Evolutionary conservation across 2,329 filamentous ascomycete species (phyloP), one percentile per base, ranked within the genome.

Genomic region (Aureobasidium mangrovei): DNA sequence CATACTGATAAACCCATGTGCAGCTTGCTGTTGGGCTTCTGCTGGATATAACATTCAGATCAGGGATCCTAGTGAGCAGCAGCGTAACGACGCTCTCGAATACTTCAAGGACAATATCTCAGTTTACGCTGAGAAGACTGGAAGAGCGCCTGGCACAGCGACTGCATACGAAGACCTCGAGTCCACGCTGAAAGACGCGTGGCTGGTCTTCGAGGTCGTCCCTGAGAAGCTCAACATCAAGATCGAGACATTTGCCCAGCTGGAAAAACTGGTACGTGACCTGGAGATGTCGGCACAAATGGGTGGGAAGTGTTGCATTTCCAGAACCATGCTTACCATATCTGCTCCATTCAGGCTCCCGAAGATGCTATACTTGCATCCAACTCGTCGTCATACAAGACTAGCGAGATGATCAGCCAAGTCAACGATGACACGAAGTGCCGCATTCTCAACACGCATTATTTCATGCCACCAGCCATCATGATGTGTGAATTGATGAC

Each of bases 401-500:
- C 74, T 0, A 66, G 69, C 0, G 70, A 77, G 54, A 75, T 81
- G 70, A 58, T 80, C 0, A 67, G 62, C 2, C 70, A 72, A 24
- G 64, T 79, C 2, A 59, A 62, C 0, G 66, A 69, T 0, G 62
- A 62, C 1, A 69, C 69, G 0, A 74, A 70, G 56, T 46, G 45
- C 2, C 66, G 73, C 0, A 65, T 77, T 2, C 61, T 77, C 36
- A 80, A 80, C 56, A 76, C 73, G 57, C 77, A 81, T 53, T 80
- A 70, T 60, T 72, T 72, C 53, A 78, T 78, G 74, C 76, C 75
- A 0, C 74, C 74, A 0, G 57, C 60, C 3, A 42, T 38, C 9
- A 51, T 39, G 18, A 65, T 73, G 3, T 76, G 80, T 2, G 77
- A 81, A 61, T 64, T 81, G 3, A 80, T 81, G 78, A 78, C 77